These are phyloP conservation scores for Eimeria maxima DNA, from an alignment of 169 alveolate genomes.

Conservation along the genomic window DNA sequence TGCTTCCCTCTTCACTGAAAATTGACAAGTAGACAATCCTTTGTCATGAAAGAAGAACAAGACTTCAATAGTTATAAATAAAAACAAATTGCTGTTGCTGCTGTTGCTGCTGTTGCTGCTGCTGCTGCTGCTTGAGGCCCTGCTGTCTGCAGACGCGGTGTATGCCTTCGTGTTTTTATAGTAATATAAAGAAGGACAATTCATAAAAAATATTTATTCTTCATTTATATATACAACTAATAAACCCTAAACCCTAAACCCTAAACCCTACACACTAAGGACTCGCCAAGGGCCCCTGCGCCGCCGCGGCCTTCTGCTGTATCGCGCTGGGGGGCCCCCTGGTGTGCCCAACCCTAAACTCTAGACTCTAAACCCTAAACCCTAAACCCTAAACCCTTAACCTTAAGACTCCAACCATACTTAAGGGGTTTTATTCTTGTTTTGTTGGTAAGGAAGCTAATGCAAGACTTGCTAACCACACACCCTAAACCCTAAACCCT, in stretches of 20 bases:
- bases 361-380: background rate
- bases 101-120: slow-evolving; percentile 22
- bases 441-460: too few species aligned
- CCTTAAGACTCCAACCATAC: background rate
- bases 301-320: background rate
- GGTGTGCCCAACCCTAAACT: background rate
- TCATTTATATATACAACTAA: too few species aligned
- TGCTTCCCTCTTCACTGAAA: too few species aligned
- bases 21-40: background rate
- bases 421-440: background rate
- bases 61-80: background rate
- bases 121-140: background rate
- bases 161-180: background rate
- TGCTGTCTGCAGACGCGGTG: background rate
- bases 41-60: background rate
- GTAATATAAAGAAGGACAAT: too few species aligned
- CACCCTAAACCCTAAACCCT: background rate
- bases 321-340: too few species aligned
- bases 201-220: too few species aligned
- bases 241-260: slow-evolving; percentile 12
- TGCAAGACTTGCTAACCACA: background rate
- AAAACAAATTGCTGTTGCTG: background rate
- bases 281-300: background rate
- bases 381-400: background rate
- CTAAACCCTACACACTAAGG: background rate